These are phyloP conservation scores for Cicer bijugum DNA, from an alignment of 306 rosid genomes.

Conservation along the genomic window DNA sequence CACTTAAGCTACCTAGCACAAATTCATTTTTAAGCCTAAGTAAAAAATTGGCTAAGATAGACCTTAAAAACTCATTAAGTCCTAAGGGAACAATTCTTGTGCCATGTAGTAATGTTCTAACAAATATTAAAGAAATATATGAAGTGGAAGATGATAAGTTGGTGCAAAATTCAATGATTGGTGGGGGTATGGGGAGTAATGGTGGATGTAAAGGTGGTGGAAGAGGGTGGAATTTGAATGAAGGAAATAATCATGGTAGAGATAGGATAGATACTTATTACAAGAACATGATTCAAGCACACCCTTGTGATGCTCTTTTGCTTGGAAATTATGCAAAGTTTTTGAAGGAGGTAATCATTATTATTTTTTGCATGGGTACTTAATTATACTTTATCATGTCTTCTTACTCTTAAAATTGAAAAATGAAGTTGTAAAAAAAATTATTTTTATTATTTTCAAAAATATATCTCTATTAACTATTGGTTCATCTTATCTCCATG, in stretches of 20 bases:
- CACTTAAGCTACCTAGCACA: slow-evolving; percentile 54
- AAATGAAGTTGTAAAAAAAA: not conserved
- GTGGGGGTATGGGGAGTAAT: slow-evolving; percentile 55
- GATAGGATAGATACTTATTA: slow-evolving; percentile 64
- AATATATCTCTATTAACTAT: too few species aligned
- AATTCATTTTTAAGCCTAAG: slow-evolving; percentile 49
- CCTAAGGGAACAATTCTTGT: slow-evolving; percentile 42
- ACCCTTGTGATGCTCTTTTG: slow-evolving; percentile 73
- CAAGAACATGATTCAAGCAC: slow-evolving; percentile 70
- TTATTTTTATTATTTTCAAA: too few species aligned
- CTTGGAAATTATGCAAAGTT: slow-evolving; percentile 89
- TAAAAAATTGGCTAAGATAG: slow-evolving; percentile 45
- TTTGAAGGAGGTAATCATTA: slow-evolving; percentile 67
- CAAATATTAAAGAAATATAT: slow-evolving; percentile 42
- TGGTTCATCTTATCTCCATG: too few species aligned
- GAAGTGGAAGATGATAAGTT: slow-evolving; percentile 39
- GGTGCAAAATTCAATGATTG: slow-evolving; percentile 54
- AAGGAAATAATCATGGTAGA: slow-evolving; percentile 55
- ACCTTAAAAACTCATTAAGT: slow-evolving; percentile 42
- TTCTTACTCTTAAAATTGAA: slow-evolving; percentile 23
- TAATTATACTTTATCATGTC: not conserved
- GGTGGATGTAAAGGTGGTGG: slow-evolving; percentile 55
- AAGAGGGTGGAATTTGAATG: slow-evolving; percentile 49
- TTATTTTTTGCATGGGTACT: not conserved
- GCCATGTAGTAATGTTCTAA: slow-evolving; percentile 23